Base-by-base conservation (phyloP, 1,284 basidiomycete species). In the Ceratobasidium sp. region DNA sequence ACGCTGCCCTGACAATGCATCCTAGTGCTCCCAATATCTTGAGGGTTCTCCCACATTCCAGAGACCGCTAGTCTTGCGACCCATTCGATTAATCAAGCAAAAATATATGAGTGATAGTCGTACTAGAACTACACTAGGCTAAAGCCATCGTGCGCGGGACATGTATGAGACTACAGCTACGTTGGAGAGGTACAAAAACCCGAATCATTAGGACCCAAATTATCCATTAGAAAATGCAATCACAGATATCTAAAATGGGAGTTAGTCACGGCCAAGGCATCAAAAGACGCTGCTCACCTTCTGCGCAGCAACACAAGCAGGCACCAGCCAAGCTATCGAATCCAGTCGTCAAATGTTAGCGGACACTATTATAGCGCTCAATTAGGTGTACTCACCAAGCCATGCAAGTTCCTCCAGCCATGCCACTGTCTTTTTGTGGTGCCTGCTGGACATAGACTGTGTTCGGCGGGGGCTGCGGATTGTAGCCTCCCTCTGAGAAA, bases 211-310 rank as follows among this genome's bases (percentile, higher is more conserved):
- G 65, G 18, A 46, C 46, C 57, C 55, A 23, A 27, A 16, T 59
- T 52, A 23, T 33, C 52, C n/a, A 69, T 84, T 84, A 93, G 86
- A 92, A 89, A 78, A 93, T 84, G 83, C 92, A 93, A 77, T 92
- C 92, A 84, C 92, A 92, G 12, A 93, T 83, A 86, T 93, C 92
- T 93, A 84, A 66, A 66, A 23, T 73, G 48, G 46, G 20, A 27
- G 27, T 74, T 33, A 65, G 60, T 41, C 30, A 44, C 33, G 14
- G n/a, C 16, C 18, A 38, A 54, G 48, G 35, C 44, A 33, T 41
- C 20, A 38, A 20, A 30, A 35, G 23, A 52, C 4, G 48, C 12
- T 23, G 52, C 60, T n/a, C 20, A 65, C 71, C 71, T 64, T 74
- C 71, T 23, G 71, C 71, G 35, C 71, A 74, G 60, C 71, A 74